Conservation (phyloP, 2,329 filamentous ascomycete genomes). For the Calonectria pauciramosa region DNA sequence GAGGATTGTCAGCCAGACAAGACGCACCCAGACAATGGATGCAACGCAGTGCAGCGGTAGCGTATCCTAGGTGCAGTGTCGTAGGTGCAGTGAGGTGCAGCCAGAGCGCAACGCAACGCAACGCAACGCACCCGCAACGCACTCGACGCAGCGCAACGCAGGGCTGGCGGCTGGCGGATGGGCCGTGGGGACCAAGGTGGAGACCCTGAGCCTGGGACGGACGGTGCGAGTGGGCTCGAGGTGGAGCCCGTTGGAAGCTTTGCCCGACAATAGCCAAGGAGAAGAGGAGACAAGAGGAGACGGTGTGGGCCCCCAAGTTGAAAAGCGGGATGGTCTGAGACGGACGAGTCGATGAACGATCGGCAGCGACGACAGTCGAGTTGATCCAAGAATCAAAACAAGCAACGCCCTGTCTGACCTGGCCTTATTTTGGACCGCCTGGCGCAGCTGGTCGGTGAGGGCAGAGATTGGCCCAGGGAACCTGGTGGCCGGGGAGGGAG, state of each 20-base stretch:
- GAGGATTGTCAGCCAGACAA: slow-evolving; percentile 42
- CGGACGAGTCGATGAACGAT: slow-evolving; percentile 8
- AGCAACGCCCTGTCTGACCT: slow-evolving; percentile 1
- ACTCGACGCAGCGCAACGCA: slow-evolving; percentile 18
- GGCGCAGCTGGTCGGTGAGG: neutral
- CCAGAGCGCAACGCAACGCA: slow-evolving; percentile 19
- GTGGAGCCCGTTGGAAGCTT: slow-evolving; percentile 42
- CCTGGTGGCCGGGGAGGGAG: neutral
- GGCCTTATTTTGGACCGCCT: slow-evolving; percentile 1
- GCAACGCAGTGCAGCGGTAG: slow-evolving; percentile 29
- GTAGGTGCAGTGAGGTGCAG: slow-evolving; percentile 1
- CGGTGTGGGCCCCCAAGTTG: slow-evolving; percentile 20
- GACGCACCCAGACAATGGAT: slow-evolving; percentile 43
- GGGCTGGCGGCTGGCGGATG: slow-evolving; percentile 37
- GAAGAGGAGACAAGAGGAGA: slow-evolving; percentile 29
- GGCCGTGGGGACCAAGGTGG: slow-evolving; percentile 40
- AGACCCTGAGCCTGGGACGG: slow-evolving; percentile 23
- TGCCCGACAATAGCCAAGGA: slow-evolving; percentile 37
- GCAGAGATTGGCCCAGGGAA: neutral
- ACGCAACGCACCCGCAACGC: slow-evolving; percentile 3
- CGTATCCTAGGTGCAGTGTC: neutral
- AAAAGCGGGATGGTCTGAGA: slow-evolving; percentile 22
- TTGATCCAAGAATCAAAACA: slow-evolving; percentile 12
- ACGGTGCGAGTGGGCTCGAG: slow-evolving; percentile 35
- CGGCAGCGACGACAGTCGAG: neutral